Base-by-base conservation (phyloP, 345 rosid species). In the Hevea brasiliensis region DNA sequence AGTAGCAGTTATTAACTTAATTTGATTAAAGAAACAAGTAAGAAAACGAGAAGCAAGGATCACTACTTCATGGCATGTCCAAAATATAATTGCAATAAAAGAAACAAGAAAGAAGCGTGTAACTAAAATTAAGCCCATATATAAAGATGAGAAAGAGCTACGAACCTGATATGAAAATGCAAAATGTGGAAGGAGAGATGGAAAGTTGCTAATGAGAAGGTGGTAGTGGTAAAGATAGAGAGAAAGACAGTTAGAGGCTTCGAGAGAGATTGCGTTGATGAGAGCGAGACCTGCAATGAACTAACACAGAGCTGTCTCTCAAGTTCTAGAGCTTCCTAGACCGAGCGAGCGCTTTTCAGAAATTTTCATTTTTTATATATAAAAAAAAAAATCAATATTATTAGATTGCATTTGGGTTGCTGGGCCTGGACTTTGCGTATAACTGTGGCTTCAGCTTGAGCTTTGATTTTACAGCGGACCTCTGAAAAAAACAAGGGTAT, bases 281-380 rank as follows among this genome's bases (percentile, higher is more conserved):
- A 18, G 7, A 57, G 53, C 8, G 40, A 24, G 54, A 17, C n/a
- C 7, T 18, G 51, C 12, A 45, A 6, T 24, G 17, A 3, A 53
- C 42, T 14, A 53, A 63, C n/a, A 40, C 58, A 10, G 10, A 73
- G 67, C 70, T 65, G 15, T 56, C 64, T 3, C 44, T 50, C 50
- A 26, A 12, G 75, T 89, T 88, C 90, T 85, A 84, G 89, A 88
- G 72, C 20, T 78, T 70, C 70, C 92, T 51, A 78, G 88, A 88
- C 45, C 32, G 45, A 23, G 60, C 58, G n/a, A 48, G 72, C 72
- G 64, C 47, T 5, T 71, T 77, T 58, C 66, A 20, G 65, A 68
- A 32, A 32, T 32, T 2, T 32, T 32, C n/a, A n/a, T 32, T 32
- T 32, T 32, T 32, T 32, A 4, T 32, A n/a, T n/a, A n/a, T n/a